Base-by-base conservation (phyloP, 495 filamentous ascomycete genomes). In the Chaetomidium leptoderma region DNA sequence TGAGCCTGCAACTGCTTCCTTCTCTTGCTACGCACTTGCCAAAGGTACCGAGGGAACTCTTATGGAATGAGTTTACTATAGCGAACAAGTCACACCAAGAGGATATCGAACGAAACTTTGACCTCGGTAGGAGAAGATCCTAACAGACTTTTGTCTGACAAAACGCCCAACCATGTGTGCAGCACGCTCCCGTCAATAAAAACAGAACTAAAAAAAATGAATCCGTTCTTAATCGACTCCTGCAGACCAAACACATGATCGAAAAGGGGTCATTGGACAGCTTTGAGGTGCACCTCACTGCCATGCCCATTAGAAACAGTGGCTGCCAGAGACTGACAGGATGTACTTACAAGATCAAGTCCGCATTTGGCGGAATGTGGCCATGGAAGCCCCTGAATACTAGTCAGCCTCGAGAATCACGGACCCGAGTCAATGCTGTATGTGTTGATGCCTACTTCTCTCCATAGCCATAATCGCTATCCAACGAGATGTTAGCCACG, bases 391-490 rank as follows among this genome's bases (percentile, higher is more conserved):
- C 84, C 50, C 86, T 86, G 30, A 11, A 6, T 16, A 14, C 8
- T 6, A 4, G 24, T 53, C 40, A 52, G 50, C 26, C n/a, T 17
- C 23, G 3, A 10, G 39, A 11, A 11, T n/a, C 19, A 17, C 11
- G 24, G 6, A 10, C 6, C 6, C 10, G 13, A 14, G 3, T 1
- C 4, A 4, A 9, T 8, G 21, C 14, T 5, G 6, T 29, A 33
- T 16, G 30, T 27, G 37, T 42, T 14, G 30, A 5, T 17, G n/a
- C 84, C 71, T 78, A 90, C 88, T 76, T 68, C n/a, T 79, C 64
- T 37, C 89, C 90, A 65, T 95, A 95, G 53, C 78, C 90, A 63
- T 78, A 92, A 73, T 90, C 87, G 68, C 89, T 92, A 32, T n/a
- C 50, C 14, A 35, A 13, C 21, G 44, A 6, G 21, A 16, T 26